Evolutionary conservation across 2,329 filamentous ascomycete species (phyloP), one percentile per base, ranked within the genome.

Genomic region (Cordyceps militaris): DNA sequence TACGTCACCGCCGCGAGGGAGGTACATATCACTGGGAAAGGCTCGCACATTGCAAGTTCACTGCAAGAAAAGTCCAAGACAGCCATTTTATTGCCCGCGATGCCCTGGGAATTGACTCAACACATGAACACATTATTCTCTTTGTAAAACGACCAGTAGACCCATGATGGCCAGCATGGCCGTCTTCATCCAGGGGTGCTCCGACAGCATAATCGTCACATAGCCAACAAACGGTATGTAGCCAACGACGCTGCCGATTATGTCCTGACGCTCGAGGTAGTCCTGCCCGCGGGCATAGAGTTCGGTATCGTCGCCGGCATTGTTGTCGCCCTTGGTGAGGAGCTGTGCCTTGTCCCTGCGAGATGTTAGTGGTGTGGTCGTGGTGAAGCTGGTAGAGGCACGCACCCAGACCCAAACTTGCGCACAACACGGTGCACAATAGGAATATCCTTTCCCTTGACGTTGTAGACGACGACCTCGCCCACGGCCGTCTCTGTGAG

Each of bases 241-340:
- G 38, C 83, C 94, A 11, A 94, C 79, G 7, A 97, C 94, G 64
- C 89, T 96, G 47, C 94, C 94, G 58, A 99, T 90, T 57, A 99
- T 92, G 69, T 97, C 93, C 69, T 88, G 82, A 59, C 94, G 83
- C 70, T 88, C 86, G 47, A 99, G 79, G 70, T 90, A 96, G 68
- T 90, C 89, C 74, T 99, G 93, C 19, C 88, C 90, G 40, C 79
- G 78, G 3, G 94, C 92, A 71, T 96, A 96, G 13, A 76, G 64
- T 70, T 97, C 92, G 16, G 91, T 96, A 71, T 99, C 94, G 72
- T 97, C 93, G 43, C 90, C 89, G 8, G 84, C 74, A 71, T 99
- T 99, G 79, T 97, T 99, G 75, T 99, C 94, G 64, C 94, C 94
- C 75, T 99, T 99, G 34, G 94, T 99, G 58, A 99, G 82, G 21